phyloP scores from a whole-genome alignment of 345 rosid genomes.

The Citropsis articulata region DNA sequence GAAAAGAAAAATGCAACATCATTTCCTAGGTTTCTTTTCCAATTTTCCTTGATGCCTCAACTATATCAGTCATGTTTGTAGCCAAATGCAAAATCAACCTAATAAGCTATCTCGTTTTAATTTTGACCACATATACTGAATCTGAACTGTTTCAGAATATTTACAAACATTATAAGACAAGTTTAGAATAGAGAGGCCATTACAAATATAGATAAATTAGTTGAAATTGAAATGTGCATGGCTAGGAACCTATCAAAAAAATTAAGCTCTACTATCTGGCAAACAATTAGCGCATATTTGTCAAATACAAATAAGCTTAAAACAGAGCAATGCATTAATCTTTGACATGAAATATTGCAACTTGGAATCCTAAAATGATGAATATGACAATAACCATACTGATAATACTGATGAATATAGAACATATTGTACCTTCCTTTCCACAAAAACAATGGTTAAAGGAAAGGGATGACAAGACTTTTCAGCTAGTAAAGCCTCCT shows the following conservation, averaged over 20 bases:
- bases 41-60: neutral
- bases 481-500: constrained; percentile 31
- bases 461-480: constrained; percentile 34
- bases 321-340: neutral
- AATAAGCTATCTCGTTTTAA: neutral
- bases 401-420: neutral
- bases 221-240: neutral
- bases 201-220: neutral
- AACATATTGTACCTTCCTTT: constrained; percentile 31
- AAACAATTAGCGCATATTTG: neutral
- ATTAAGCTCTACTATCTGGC: neutral
- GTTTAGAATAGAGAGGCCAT: neutral
- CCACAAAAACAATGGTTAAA: constrained; percentile 42
- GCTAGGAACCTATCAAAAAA: neutral
- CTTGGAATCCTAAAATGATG: neutral
- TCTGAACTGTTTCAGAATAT: neutral
- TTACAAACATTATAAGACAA: neutral
- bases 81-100: neutral
- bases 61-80: neutral
- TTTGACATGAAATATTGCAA: neutral
- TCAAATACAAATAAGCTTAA: neutral
- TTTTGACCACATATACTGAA: neutral
- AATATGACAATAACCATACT: neutral
- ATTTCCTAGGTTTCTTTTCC: neutral
- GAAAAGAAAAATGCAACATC: neutral